These are phyloP conservation scores for Geosmithia putterillii DNA, from an alignment of 2,329 filamentous ascomycete genomes.

Conservation along the genomic window DNA sequence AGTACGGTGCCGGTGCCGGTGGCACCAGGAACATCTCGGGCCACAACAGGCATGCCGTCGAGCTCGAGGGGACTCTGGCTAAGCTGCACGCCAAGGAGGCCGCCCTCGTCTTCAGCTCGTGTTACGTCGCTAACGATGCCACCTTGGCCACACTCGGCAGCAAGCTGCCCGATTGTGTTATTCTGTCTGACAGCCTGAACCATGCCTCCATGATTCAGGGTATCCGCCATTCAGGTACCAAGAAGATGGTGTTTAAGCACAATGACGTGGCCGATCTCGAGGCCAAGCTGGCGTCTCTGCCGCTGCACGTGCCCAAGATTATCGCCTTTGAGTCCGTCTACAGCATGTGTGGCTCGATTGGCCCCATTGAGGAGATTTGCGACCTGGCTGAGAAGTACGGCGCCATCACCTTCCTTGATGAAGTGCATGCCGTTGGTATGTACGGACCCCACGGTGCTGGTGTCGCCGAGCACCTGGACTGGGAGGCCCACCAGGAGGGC, in stretches of 20 bases:
- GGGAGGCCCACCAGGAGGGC: conserved; percentile 69
- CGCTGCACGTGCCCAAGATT: conserved; percentile 81
- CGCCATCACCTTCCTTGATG: conserved; percentile 92
- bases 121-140: conserved; percentile 96
- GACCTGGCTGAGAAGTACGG: conserved; percentile 96
- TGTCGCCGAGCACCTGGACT: conserved; percentile 95
- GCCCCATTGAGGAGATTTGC: conserved; percentile 90
- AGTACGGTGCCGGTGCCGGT: conserved; percentile 88
- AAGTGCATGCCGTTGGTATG: conserved; percentile 99
- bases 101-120: conserved; percentile 90
- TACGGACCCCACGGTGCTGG: conserved; percentile 92
- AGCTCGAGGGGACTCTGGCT: conserved; percentile 69
- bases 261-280: conserved; percentile 93
- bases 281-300: conserved; percentile 79
- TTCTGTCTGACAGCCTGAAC: conserved; percentile 94
- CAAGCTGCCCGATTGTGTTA: conserved; percentile 92
- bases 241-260: conserved; percentile 98
- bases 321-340: conserved; percentile 99
- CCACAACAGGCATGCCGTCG: conserved; percentile 89
- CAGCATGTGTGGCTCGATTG: conserved; percentile 97
- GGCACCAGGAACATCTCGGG: conserved; percentile 97
- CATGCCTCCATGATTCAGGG: conserved; percentile 99
- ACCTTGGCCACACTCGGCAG: conserved; percentile 94
- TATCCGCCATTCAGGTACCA: conserved; percentile 91
- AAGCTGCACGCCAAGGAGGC: conserved; percentile 86